Conservation (phyloP, 1,139 yeast genomes). For the Blastobotrys buckinghamii region DNA sequence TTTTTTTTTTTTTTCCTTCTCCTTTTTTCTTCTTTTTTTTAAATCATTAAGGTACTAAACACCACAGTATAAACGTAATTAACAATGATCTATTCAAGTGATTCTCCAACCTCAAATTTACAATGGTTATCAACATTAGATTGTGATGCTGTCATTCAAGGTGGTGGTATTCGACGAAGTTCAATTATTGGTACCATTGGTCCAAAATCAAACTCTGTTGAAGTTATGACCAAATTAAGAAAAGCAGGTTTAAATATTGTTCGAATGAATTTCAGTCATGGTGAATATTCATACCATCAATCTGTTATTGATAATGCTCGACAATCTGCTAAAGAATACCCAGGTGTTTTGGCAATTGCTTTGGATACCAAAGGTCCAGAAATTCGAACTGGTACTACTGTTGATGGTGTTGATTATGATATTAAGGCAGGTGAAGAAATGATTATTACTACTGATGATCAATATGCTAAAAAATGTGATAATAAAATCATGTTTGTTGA, state of each 20-base stretch:
- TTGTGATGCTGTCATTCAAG: constrained; percentile 72
- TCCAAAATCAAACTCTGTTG: constrained; percentile 92
- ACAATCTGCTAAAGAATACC: constrained; percentile 81
- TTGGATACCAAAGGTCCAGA: constrained; percentile 99
- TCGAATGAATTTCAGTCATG: constrained; percentile 98
- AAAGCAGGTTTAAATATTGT: constrained; percentile 96
- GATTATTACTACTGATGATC: constrained; percentile 87
- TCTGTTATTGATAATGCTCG: constrained; percentile 93
- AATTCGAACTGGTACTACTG: constrained; percentile 96
- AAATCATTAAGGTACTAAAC: neutral
- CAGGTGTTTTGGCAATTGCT: constrained; percentile 97
- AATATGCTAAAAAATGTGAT: constrained; percentile 64
- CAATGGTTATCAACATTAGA: constrained; percentile 85
- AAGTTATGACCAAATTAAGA: constrained; percentile 78
- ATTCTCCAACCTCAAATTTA: constrained; percentile 37
- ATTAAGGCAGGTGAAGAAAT: constrained; percentile 82
- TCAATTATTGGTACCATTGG: constrained; percentile 95
- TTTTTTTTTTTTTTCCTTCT: constrained; percentile 5
- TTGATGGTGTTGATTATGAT: constrained; percentile 71
- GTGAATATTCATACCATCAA: constrained; percentile 95
- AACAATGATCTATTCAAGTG: constrained; percentile 28
- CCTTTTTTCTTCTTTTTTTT: constrained; percentile 2
- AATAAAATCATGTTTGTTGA: constrained; percentile 82
- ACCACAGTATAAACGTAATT: neutral
- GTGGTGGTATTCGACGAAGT: constrained; percentile 68